These are phyloP conservation scores for Triticum timopheevii DNA, from an alignment of 176 grass and related monocot genomes.

Conservation along the genomic window DNA sequence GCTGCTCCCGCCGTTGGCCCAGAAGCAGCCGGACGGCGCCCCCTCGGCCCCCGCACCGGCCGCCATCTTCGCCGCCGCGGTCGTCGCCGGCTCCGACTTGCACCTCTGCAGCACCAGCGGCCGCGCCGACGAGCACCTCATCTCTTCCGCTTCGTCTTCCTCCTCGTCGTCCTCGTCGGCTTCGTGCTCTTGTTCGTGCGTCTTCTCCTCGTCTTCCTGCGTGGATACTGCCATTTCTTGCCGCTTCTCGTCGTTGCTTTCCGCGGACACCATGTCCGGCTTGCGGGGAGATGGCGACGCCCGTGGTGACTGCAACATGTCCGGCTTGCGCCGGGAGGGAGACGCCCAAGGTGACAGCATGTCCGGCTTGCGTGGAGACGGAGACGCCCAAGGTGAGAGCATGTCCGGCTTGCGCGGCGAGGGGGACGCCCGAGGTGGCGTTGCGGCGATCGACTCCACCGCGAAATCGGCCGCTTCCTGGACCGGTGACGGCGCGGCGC, in stretches of 20 bases:
- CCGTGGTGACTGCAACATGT: neutral
- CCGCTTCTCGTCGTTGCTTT: slow-evolving; percentile 10
- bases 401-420: slow-evolving; percentile 25
- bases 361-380: slow-evolving; percentile 13
- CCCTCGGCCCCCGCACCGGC: slow-evolving; percentile 25
- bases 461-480: neutral
- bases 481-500: slow-evolving; percentile 25
- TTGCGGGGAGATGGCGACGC: slow-evolving; percentile 20
- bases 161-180: slow-evolving; percentile 4
- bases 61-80: slow-evolving; percentile 48
- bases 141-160: slow-evolving; percentile 49
- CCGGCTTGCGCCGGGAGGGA: slow-evolving; percentile 17
- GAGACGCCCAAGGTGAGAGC: neutral
- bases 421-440: neutral
- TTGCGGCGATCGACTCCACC: neutral
- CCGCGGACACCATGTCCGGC: slow-evolving; percentile 13
- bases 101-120: slow-evolving; percentile 79
- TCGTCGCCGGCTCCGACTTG: slow-evolving; percentile 88
- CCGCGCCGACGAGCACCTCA: slow-evolving; percentile 85
- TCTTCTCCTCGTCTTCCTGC: neutral
- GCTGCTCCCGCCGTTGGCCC: slow-evolving; percentile 64
- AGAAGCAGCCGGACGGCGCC: slow-evolving; percentile 56
- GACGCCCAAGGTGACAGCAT: neutral
- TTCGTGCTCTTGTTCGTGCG: neutral
- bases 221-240: neutral